Percentiles rank a stretch among this genome's conserved stretches.
These are phyloP conservation scores for Penicillium sumatraense DNA, from an alignment of 2,329 filamentous ascomycete species.

Conservation along the genomic window DNA sequence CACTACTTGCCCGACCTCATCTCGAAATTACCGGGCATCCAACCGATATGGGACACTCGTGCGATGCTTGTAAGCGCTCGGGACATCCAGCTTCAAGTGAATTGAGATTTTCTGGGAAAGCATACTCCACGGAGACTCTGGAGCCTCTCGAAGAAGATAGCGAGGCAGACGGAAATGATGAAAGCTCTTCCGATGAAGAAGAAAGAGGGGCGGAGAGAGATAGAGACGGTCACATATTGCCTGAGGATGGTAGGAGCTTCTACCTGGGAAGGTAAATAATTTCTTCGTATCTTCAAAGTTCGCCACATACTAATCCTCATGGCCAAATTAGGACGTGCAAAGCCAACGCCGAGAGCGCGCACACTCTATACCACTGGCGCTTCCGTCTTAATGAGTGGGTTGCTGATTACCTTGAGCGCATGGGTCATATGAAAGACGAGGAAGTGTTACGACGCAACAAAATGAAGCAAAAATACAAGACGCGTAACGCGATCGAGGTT, in stretches of 20 bases:
- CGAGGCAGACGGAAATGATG: conserved; percentile 39
- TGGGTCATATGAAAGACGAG: conserved; percentile 62
- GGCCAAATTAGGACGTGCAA: conserved; percentile 55
- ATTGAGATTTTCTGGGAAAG: conserved; percentile 66
- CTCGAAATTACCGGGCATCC: conserved; percentile 57
- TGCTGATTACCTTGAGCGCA: conserved; percentile 61
- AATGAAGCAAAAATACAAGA: conserved; percentile 63
- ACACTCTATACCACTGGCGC: conserved; percentile 76
- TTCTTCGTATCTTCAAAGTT: background rate
- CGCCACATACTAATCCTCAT: background rate
- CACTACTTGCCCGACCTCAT: conserved; percentile 68
- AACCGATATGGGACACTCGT: conserved; percentile 54
- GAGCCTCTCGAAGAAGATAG: conserved; percentile 62
- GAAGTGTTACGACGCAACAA: conserved; percentile 65
- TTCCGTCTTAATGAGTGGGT: conserved; percentile 75
- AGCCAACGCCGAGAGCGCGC: conserved; percentile 69
- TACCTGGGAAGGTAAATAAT: conserved; percentile 55
- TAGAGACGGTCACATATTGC: conserved; percentile 51
- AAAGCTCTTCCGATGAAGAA: conserved; percentile 38
- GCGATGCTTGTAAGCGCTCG: conserved; percentile 72
- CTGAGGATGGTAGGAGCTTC: conserved; percentile 53
- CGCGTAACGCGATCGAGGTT: conserved; percentile 65
- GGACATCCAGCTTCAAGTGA: conserved; percentile 70
- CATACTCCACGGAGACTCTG: conserved; percentile 69
- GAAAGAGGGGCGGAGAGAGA: conserved; percentile 37